These are phyloP conservation scores for Plenodomus tracheiphilus DNA, from an alignment of 2,329 filamentous ascomycete genomes.

Conservation along the genomic window DNA sequence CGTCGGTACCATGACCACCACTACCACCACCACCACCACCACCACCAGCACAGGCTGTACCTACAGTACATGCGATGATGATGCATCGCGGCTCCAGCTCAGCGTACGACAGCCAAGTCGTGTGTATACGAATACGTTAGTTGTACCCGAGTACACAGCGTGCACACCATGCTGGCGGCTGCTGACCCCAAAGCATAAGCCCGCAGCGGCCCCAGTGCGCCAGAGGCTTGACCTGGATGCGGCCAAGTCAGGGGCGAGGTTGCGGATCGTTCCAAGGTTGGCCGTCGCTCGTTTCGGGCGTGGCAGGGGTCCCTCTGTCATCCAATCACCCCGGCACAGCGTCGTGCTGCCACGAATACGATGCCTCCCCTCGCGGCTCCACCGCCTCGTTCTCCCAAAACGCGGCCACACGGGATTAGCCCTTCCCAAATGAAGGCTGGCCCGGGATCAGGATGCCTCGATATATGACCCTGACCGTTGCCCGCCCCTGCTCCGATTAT, in stretches of 20 bases:
- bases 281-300: constrained; percentile 25
- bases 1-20: constrained; percentile 1
- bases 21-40: background rate
- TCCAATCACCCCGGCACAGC: constrained; percentile 20
- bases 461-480: constrained; percentile 36
- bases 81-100: background rate
- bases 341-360: constrained; percentile 14
- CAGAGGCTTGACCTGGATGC: constrained; percentile 8
- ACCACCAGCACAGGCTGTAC: background rate
- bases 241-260: constrained; percentile 33
- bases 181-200: constrained; percentile 7
- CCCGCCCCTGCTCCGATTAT: constrained; percentile 28
- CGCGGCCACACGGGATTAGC: constrained; percentile 16
- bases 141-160: too few relatives aligned
- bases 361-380: constrained; percentile 23
- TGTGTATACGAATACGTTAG: too few relatives aligned
- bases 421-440: constrained; percentile 23
- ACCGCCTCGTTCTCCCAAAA: constrained; percentile 26
- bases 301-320: constrained; percentile 11
- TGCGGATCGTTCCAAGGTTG: constrained; percentile 24
- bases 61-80: too few relatives aligned
- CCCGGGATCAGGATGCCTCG: constrained; percentile 23
- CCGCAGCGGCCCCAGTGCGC: constrained; percentile 5
- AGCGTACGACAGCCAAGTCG: background rate
- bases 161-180: too few relatives aligned